phyloP scores from a whole-genome alignment of 2,329 filamentous ascomycete species.

The Aspergillus sp. region DNA sequence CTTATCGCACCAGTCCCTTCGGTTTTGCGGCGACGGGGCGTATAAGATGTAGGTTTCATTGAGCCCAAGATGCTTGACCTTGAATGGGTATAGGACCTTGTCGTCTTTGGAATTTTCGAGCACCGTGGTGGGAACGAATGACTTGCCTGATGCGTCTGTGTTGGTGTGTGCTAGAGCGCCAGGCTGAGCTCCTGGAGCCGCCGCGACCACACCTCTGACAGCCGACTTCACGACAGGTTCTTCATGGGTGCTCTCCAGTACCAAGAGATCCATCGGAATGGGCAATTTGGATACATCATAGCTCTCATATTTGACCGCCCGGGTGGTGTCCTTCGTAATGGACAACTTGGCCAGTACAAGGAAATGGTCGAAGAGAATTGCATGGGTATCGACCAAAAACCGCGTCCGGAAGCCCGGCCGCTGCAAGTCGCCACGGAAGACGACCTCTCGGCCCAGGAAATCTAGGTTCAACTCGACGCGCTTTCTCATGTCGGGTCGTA shows the following conservation, averaged over 20 bases:
- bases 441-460: conserved; percentile 86
- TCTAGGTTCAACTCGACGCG: conserved; percentile 83
- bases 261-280: conserved; percentile 94
- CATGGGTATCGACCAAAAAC: conserved; percentile 94
- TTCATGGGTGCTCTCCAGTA: conserved; percentile 89
- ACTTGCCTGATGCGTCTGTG: conserved; percentile 57
- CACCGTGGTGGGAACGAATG: conserved; percentile 47
- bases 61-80: conserved; percentile 90
- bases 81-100: conserved; percentile 89
- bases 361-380: conserved; percentile 94
- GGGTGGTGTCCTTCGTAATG: conserved; percentile 65
- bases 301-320: conserved; percentile 71
- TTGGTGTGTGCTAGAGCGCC: conserved; percentile 60
- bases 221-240: conserved; percentile 81
- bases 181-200: conserved; percentile 57
- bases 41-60: conserved; percentile 85
- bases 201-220: conserved; percentile 64
- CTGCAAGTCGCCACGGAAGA: conserved; percentile 85
- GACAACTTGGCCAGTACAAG: conserved; percentile 84
- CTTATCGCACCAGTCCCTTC: conserved; percentile 87
- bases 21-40: conserved; percentile 70
- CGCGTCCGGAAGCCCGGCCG: conserved; percentile 82
- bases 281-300: conserved; percentile 95
- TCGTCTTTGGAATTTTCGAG: conserved; percentile 66
- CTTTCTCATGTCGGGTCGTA: conserved; percentile 83